Base-by-base conservation (phyloP, 441 rosid genomes). In the Gossypium lobatum region DNA sequence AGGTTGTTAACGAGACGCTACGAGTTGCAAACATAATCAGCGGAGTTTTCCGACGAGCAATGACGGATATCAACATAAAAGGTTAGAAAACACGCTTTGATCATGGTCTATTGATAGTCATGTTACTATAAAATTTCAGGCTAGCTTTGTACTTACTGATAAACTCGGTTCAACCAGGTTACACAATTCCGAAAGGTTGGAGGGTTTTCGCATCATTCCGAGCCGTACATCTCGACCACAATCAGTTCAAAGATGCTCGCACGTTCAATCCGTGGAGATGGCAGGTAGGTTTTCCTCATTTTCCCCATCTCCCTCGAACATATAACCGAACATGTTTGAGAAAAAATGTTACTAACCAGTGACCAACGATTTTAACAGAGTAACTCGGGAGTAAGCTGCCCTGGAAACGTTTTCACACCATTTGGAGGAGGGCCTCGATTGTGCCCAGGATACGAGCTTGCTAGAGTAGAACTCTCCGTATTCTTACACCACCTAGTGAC, bases 221-320 rank as follows among this genome's bases (percentile, higher is more conserved):
- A 57, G 99, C 93, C 5, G 98, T 93, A 31, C 99, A 95, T 85
- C 80, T 93, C 61, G 90, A 93, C 75, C 89, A 79, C 4, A 88
- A 88, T 53, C 85, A 88, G 71, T 95, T 93, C 83, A 85, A 89
- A 77, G 96, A 95, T 10, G 93, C 96, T 78, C 91, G 97, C 2
- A 83, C 93, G 70, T 95, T 95, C 79, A 89, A 93, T 74, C 99
- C 98, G 11, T 95, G 99, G 99, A 85, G 99, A 83, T 95, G 98
- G 99, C 98, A 95, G 97, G 98, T 88, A 74, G 3, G 3, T 11
- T 13, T 72, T n/a, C 46, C 52, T 10, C 31, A 3, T 46, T 8
- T 18, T 20, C 25, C 31, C 4, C 9, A 1, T 18, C n/a, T 18
- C 26, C 7, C n/a, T 64, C 4, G 6, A 34, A 4, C 10, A 18